Conservation (phyloP, 108 stramenopile genomes). For the Thalassiosira profunda region DNA sequence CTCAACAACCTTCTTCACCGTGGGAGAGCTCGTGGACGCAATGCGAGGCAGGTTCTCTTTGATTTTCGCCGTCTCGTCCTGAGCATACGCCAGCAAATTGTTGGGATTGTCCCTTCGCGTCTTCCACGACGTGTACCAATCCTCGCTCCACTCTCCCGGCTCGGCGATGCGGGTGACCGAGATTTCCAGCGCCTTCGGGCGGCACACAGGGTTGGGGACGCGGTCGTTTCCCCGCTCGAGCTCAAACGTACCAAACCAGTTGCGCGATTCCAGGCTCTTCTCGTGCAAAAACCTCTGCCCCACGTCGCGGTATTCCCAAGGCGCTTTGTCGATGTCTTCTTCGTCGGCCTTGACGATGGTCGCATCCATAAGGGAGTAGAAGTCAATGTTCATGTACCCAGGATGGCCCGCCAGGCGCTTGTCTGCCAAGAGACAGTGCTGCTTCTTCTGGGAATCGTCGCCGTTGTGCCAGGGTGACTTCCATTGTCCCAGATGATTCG, state of each 20-base stretch:
- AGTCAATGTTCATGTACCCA: conserved; percentile 71
- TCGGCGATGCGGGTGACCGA: conserved; percentile 64
- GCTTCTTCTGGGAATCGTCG: too few relatives aligned
- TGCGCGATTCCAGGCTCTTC: conserved; percentile 72
- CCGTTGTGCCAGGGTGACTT: conserved; percentile 47
- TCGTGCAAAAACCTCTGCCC: conserved; percentile 81
- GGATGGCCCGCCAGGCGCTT: conserved; percentile 59
- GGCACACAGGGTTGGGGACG: conserved; percentile 57
- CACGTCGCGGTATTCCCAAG: conserved; percentile 84
- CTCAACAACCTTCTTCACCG: conserved; percentile 47
- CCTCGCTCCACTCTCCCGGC: conserved; percentile 75
- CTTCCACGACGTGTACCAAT: conserved; percentile 80
- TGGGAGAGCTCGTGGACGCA: not conserved
- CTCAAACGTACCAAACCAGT: conserved; percentile 79
- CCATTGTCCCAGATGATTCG: conserved; percentile 28
- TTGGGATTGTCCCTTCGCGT: conserved; percentile 49
- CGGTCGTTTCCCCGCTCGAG: conserved; percentile 58
- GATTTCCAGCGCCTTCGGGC: conserved; percentile 78
- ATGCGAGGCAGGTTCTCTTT: not conserved
- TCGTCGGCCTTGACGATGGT: conserved; percentile 43
- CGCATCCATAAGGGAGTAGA: conserved; percentile 77
- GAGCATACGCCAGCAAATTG: conserved; percentile 30
- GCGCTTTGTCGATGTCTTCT: conserved; percentile 54
- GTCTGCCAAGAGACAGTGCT: too few relatives aligned
- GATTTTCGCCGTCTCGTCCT: conserved; percentile 5